Evolutionary conservation across 2,329 filamentous ascomycete species (phyloP).

Genomic region (Septoria petroselini): DNA sequence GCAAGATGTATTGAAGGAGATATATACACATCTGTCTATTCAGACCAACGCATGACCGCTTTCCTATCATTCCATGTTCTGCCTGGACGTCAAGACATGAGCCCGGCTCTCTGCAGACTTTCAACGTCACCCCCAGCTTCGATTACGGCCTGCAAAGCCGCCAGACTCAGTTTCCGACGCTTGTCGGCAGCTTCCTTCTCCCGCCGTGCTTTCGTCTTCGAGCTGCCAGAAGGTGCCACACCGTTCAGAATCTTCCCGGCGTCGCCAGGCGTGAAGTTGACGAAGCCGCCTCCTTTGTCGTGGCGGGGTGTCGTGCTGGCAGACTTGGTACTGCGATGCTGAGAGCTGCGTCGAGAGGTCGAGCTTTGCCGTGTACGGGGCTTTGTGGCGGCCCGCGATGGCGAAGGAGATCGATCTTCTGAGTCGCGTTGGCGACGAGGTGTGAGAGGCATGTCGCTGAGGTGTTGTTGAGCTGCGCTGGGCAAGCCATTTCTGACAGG

Average conservation of each 20-base stretch:
- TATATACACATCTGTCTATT: too few relatives aligned
- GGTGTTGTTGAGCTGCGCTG: not conserved
- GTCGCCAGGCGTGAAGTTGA: conserved; percentile 86
- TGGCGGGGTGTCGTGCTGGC: conserved; percentile 30
- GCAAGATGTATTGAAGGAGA: too few relatives aligned
- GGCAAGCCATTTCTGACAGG: conserved; percentile 1
- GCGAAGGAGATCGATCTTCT: conserved; percentile 19
- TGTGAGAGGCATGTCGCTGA: conserved; percentile 19
- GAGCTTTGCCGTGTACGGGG: conserved; percentile 25
- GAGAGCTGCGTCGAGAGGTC: conserved; percentile 25
- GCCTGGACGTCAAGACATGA: conserved; percentile 29
- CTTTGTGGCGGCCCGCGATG: conserved; percentile 31
- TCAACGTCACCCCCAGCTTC: conserved; percentile 66
- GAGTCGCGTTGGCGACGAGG: conserved; percentile 25
- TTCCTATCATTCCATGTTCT: not conserved
- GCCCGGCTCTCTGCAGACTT: conserved; percentile 43
- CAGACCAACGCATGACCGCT: not conserved
- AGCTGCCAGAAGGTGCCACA: conserved; percentile 85
- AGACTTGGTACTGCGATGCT: conserved; percentile 33
- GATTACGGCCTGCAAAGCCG: conserved; percentile 64
- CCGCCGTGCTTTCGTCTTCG: conserved; percentile 88
- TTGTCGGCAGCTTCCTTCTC: conserved; percentile 85
- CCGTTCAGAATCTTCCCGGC: conserved; percentile 76
- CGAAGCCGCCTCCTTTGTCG: conserved; percentile 57
- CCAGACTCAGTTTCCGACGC: conserved; percentile 64